Conservation (phyloP, 441 rosid species). For the Hypseocharis bilobata region DNA sequence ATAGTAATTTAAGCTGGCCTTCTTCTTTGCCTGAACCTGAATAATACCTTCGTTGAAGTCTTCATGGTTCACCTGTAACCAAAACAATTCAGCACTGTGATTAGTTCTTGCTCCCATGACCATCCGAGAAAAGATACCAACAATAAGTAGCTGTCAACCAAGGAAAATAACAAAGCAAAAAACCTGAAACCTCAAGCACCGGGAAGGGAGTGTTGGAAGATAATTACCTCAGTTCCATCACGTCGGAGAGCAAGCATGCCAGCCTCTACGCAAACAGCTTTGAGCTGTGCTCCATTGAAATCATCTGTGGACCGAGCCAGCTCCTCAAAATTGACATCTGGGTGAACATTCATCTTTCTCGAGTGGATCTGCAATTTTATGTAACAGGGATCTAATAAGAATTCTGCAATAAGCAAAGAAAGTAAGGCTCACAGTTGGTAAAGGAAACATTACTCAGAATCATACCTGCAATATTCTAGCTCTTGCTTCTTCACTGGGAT, state of each 20-base stretch:
- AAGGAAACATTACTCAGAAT: background rate
- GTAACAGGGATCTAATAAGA: background rate
- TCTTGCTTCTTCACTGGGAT: conserved; percentile 95
- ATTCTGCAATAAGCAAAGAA: conserved; percentile 3
- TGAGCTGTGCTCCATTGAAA: conserved; percentile 89
- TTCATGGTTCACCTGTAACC: too few relatives aligned
- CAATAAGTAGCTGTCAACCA: too few relatives aligned
- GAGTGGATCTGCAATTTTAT: conserved; percentile 65
- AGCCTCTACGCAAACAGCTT: conserved; percentile 96
- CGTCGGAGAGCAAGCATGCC: conserved; percentile 98
- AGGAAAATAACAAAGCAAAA: too few relatives aligned
- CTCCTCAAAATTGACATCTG: conserved; percentile 91
- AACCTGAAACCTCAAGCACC: too few relatives aligned
- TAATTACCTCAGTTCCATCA: conserved; percentile 72
- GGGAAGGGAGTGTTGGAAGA: too few relatives aligned
- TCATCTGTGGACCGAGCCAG: conserved; percentile 94
- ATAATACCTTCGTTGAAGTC: too few relatives aligned
- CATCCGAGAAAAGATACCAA: too few relatives aligned
- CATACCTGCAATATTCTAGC: conserved; percentile 82
- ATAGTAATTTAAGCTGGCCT: too few relatives aligned
- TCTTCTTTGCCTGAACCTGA: too few relatives aligned
- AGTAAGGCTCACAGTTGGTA: background rate
- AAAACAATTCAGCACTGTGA: too few relatives aligned
- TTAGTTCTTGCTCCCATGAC: too few relatives aligned
- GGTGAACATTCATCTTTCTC: conserved; percentile 92